Percentiles rank a stretch among this genome's conserved stretches.
Conservation (phyloP, 139 green algal genomes). For the Chlorella vulgaris region DNA sequence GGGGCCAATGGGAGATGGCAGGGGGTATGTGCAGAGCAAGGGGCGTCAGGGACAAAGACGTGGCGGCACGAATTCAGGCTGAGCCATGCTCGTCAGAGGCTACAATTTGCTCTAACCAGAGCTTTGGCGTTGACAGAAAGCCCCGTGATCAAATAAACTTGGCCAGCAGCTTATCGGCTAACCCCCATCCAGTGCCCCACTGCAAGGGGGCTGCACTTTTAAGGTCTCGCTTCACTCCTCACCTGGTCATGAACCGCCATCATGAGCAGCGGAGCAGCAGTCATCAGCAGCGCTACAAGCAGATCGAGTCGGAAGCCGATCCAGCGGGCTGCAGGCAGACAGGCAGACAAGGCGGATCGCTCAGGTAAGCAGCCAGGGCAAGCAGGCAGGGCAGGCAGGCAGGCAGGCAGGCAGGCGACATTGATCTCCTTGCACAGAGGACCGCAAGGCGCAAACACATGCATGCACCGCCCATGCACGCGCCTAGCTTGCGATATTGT, state of each 20-base stretch:
- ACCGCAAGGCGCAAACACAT: too few species aligned
- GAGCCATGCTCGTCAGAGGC: too few species aligned
- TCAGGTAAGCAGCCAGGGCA: background rate
- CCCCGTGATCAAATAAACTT: too few species aligned
- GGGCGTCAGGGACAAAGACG: background rate
- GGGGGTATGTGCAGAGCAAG: background rate
- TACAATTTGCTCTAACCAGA: too few species aligned
- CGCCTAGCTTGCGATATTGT: background rate
- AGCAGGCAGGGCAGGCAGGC: background rate
- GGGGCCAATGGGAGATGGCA: background rate
- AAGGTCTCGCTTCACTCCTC: background rate
- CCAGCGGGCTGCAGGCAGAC: slow-evolving; percentile 57
- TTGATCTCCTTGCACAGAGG: too few species aligned
- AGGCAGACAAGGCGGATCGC: background rate
- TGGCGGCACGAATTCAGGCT: background rate
- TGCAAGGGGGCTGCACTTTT: background rate
- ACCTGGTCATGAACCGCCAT: slow-evolving; percentile 60
- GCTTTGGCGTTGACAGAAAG: too few species aligned
- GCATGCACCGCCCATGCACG: too few species aligned
- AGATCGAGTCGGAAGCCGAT: slow-evolving; percentile 81
- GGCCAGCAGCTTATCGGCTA: too few species aligned
- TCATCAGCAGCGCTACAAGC: slow-evolving; percentile 65
- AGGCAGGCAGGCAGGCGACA: background rate
- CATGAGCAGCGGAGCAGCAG: slow-evolving; percentile 64
- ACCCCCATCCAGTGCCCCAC: too few species aligned